Evolutionary conservation across 108 stramenopile genomes (phyloP).

Genomic region (Schizochytrium sp.): DNA sequence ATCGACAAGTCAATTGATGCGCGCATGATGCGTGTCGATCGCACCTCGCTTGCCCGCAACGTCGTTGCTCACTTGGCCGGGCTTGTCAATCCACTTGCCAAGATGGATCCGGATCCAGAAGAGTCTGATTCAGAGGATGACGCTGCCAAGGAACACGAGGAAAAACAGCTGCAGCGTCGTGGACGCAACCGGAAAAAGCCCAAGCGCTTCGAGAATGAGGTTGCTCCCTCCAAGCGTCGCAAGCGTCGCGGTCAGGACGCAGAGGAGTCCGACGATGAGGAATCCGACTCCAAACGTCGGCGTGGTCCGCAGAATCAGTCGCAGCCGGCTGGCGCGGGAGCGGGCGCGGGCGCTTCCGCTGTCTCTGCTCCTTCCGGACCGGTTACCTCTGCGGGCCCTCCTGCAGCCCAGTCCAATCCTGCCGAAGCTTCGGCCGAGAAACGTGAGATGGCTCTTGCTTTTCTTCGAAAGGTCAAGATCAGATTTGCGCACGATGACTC

Average conservation of each 20-base stretch:
- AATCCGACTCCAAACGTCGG: background rate
- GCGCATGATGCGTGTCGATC: background rate
- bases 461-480: background rate
- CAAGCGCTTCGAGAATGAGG: constrained; percentile 8
- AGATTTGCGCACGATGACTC: background rate
- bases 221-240: background rate
- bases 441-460: background rate
- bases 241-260: background rate
- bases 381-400: no score
- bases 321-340: background rate
- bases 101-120: background rate
- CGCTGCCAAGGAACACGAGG: background rate
- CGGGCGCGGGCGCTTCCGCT: no score
- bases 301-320: background rate
- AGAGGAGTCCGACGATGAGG: background rate
- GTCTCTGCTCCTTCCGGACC: no score
- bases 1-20: background rate
- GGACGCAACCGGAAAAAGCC: background rate
- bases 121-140: background rate
- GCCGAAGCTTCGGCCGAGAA: background rate
- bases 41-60: background rate
- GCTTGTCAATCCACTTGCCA: background rate
- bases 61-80: background rate
- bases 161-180: background rate
- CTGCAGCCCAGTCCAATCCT: no score